A percentile compares a stretch with the other conserved stretches of the same genome.
phyloP scores from a whole-genome alignment of 371 early-diverging fungal species.

The Vairimorpha ceranae region DNA sequence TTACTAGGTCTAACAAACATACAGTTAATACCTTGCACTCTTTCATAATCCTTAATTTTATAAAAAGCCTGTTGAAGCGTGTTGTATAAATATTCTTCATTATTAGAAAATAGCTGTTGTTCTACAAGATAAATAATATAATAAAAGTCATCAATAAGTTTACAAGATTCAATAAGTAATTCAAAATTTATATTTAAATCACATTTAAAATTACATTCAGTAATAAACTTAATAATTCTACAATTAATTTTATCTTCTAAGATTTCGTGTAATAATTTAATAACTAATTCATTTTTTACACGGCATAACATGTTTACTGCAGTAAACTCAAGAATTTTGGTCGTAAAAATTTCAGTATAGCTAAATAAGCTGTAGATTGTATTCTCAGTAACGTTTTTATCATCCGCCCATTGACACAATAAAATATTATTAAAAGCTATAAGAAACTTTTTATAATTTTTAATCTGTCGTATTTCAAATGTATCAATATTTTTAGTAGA shows the following conservation, averaged over 20 bases:
- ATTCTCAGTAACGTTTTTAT: not conserved
- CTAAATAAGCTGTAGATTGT: not conserved
- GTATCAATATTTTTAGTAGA: not conserved
- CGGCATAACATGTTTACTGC: not conserved
- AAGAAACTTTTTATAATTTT: not conserved
- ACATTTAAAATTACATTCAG: conserved; percentile 23
- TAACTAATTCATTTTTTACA: not conserved
- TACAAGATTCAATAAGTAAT: conserved; percentile 6
- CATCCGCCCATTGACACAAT: not conserved
- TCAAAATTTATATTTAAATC: not conserved
- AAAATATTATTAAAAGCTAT: not conserved
- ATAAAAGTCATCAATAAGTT: conserved; percentile 32
- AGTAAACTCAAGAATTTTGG: conserved; percentile 1
- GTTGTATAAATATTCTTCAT: not conserved
- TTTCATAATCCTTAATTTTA: conserved; percentile 25
- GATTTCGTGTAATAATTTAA: not conserved
- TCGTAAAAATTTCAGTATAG: not conserved
- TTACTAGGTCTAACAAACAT: conserved; percentile 1
- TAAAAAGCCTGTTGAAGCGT: conserved; percentile 23
- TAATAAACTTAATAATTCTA: conserved; percentile 41
- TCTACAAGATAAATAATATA: conserved; percentile 31
- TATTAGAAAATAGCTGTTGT: conserved; percentile 2
- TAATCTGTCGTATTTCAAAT: not conserved
- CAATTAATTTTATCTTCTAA: conserved; percentile 10
- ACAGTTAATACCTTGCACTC: conserved; percentile 29